phyloP scores from a whole-genome alignment of 2,329 filamentous ascomycete genomes.

The Lachnellula cervina region DNA sequence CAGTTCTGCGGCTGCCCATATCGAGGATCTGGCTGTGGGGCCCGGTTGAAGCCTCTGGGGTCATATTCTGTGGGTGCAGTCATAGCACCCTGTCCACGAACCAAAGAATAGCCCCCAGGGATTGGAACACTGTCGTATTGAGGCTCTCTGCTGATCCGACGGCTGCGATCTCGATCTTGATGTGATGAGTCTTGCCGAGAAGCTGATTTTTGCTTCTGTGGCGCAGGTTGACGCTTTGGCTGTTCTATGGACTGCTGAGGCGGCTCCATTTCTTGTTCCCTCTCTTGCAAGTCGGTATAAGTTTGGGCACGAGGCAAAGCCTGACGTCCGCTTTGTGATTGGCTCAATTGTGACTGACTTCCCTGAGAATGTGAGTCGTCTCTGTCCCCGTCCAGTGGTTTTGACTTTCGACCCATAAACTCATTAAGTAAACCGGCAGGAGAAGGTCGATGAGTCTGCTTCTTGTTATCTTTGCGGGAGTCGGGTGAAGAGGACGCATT shows the following conservation, averaged over 20 bases:
- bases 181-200: conserved; percentile 8
- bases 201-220: neutral
- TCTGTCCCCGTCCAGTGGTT: conserved; percentile 19
- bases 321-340: conserved; percentile 2
- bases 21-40: conserved; percentile 10
- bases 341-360: conserved; percentile 1
- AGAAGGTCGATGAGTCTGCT: conserved; percentile 21
- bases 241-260: conserved; percentile 1
- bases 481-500: neutral
- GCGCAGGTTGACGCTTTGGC: neutral
- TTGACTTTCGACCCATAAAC: conserved; percentile 20
- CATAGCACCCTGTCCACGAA: conserved; percentile 26
- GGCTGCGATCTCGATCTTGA: conserved; percentile 15
- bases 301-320: conserved; percentile 19
- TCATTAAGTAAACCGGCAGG: conserved; percentile 23
- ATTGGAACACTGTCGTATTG: conserved; percentile 30
- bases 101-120: conserved; percentile 28
- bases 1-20: conserved; percentile 2
- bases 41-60: conserved; percentile 18
- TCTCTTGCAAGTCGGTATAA: conserved; percentile 23
- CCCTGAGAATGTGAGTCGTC: conserved; percentile 19
- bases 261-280: conserved; percentile 5
- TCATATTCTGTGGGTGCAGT: conserved; percentile 25
- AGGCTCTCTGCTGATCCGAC: conserved; percentile 19
- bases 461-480: conserved; percentile 12